A percentile compares a stretch with the other conserved stretches of the same genome.
Conservation (phyloP, 805 yeast genomes). For the Wickerhamiella cacticola region DNA sequence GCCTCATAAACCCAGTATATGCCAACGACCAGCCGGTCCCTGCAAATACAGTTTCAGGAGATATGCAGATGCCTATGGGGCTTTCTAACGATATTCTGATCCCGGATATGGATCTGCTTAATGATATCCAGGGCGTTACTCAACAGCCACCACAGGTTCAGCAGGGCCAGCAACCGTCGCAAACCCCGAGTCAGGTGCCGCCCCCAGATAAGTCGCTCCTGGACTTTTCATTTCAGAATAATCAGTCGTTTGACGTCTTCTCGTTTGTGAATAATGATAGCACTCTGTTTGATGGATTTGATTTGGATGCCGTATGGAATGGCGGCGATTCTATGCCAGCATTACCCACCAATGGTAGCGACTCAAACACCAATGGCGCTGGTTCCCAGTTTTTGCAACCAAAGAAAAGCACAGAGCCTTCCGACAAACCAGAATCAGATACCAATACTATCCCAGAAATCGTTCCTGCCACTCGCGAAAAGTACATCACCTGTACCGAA, state of each 20-base stretch:
- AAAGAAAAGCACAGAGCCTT: not conserved
- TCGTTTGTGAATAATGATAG: constrained; percentile 11
- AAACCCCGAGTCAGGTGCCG: not conserved
- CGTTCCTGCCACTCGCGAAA: constrained; percentile 26
- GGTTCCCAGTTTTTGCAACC: not conserved
- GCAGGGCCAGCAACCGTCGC: not conserved
- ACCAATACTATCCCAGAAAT: constrained; percentile 16
- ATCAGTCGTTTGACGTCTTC: constrained; percentile 8
- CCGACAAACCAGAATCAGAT: constrained; percentile 12
- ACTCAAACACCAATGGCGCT: not conserved
- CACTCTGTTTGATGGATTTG: constrained; percentile 15
- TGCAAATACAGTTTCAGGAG: no score
- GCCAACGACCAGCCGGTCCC: no score
- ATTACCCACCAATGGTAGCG: not conserved
- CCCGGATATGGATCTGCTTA: not conserved
- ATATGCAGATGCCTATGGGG: not conserved
- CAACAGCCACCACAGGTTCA: not conserved
- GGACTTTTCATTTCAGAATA: constrained; percentile 5
- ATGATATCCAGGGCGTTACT: not conserved
- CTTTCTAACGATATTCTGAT: not conserved
- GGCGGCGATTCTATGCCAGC: not conserved
- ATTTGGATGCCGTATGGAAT: constrained; percentile 12
- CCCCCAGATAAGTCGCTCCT: not conserved
- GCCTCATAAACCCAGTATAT: no score
- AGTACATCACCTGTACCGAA: constrained; percentile 62